A percentile compares a stretch with the other conserved stretches of the same genome.
Conservation (phyloP, 2,329 filamentous ascomycete genomes). For the Tolypocladium album region DNA sequence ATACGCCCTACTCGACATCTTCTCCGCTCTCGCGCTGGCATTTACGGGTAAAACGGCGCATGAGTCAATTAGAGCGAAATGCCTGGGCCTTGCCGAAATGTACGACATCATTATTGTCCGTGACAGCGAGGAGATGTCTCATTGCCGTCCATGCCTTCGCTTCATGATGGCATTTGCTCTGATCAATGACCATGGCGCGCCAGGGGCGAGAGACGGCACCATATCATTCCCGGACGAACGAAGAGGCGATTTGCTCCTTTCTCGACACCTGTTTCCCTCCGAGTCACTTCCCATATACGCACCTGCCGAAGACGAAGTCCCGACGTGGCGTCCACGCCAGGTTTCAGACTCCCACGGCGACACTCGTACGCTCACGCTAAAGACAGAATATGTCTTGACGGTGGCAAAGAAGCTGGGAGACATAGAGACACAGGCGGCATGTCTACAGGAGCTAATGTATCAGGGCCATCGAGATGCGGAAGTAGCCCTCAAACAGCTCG, state of each 20-base stretch:
- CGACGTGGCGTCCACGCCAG: background rate
- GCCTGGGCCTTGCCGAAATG: background rate
- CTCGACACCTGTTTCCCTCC: background rate
- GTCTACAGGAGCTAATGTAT: background rate
- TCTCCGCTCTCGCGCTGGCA: background rate
- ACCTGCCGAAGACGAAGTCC: background rate
- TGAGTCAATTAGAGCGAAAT: background rate
- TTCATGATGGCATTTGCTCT: background rate
- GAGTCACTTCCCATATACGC: background rate
- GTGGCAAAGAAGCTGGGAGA: background rate
- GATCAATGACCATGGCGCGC: background rate
- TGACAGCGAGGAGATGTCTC: background rate
- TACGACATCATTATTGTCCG: background rate
- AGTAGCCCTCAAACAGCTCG: background rate
- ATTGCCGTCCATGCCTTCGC: background rate
- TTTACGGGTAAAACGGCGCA: background rate
- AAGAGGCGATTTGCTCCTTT: background rate
- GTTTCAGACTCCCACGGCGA: background rate
- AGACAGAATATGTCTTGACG: background rate
- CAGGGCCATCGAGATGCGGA: background rate
- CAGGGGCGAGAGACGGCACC: background rate
- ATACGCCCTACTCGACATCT: slow-evolving; percentile 1
- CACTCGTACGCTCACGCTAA: background rate
- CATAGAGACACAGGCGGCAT: background rate
- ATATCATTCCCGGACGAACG: background rate